Conservation (phyloP, 106 monocot species). For the Ottelia alismoides region DNA sequence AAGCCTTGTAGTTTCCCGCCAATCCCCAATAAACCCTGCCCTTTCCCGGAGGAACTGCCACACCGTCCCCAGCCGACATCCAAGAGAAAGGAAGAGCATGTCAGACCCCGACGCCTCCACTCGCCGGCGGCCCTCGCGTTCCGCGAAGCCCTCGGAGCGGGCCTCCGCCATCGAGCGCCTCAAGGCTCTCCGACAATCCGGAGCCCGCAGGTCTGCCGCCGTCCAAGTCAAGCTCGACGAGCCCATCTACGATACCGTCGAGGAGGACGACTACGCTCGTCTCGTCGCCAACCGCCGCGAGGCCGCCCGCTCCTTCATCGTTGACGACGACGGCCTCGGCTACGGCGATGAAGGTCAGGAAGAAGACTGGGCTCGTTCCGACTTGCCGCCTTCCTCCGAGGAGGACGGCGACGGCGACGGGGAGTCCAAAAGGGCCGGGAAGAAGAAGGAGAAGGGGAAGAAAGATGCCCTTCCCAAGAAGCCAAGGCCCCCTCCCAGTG, state of each 20-base stretch:
- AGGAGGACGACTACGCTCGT: conserved; percentile 63
- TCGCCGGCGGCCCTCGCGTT: neutral
- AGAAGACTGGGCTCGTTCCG: conserved; percentile 79
- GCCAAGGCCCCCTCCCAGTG: conserved; percentile 10
- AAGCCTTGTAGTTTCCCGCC: neutral
- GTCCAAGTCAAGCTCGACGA: conserved; percentile 58
- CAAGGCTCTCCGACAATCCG: conserved; percentile 25
- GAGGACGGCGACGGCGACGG: conserved; percentile 16
- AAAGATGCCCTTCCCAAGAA: conserved; percentile 11
- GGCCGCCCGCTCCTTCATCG: conserved; percentile 57
- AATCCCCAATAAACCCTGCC: neutral
- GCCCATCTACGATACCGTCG: conserved; percentile 89
- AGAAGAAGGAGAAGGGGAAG: conserved; percentile 14
- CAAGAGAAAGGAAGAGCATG: neutral
- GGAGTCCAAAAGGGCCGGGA: conserved; percentile 23
- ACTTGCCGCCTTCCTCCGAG: conserved; percentile 33
- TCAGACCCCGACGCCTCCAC: neutral
- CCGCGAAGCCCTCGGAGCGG: neutral
- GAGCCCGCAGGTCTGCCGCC: conserved; percentile 26
- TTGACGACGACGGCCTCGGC: conserved; percentile 88
- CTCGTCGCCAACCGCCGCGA: conserved; percentile 73
- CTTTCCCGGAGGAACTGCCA: neutral
- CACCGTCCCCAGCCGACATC: neutral
- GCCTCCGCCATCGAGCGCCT: neutral
- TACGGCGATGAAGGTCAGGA: conserved; percentile 84